Evolutionary conservation across 2,329 filamentous ascomycete species (phyloP).

Genomic region (Colletotrichum eleusines): DNA sequence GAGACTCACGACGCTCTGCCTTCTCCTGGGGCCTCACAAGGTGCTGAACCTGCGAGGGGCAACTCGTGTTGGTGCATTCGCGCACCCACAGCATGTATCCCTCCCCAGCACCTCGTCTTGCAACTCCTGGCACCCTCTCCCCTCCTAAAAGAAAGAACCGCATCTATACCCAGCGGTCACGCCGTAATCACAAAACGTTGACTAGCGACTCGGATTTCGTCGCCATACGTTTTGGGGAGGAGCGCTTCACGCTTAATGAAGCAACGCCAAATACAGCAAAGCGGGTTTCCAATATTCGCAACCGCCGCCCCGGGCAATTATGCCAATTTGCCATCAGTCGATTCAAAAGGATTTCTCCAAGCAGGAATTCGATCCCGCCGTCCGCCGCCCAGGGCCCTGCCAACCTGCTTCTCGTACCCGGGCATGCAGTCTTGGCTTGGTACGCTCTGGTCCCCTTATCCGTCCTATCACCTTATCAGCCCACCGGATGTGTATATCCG

Average conservation of each 20-base stretch:
- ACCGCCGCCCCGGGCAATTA: neutral
- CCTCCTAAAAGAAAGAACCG: neutral
- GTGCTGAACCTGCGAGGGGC: neutral
- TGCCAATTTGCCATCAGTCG: neutral
- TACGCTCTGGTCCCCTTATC: conserved; percentile 32
- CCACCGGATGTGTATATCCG: conserved; percentile 34
- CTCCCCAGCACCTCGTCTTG: neutral
- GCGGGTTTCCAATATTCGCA: neutral
- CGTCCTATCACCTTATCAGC: conserved; percentile 34
- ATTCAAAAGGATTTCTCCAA: neutral
- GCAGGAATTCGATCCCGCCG: conserved; percentile 1
- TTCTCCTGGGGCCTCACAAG: neutral
- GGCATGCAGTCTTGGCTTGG: conserved; percentile 25
- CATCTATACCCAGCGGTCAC: neutral
- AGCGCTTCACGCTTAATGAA: neutral
- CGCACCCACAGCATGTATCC: neutral
- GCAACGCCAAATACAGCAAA: too few relatives aligned
- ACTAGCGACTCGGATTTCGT: neutral
- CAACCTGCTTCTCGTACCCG: conserved; percentile 15
- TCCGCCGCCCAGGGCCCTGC: conserved; percentile 9
- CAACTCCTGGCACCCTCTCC: neutral
- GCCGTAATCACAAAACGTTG: neutral
- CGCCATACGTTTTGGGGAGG: conserved; percentile 4
- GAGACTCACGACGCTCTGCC: neutral
- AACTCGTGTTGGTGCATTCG: neutral